Evolutionary conservation across 805 yeast species (phyloP).

Genomic region (Brettanomyces bruxellensis): DNA sequence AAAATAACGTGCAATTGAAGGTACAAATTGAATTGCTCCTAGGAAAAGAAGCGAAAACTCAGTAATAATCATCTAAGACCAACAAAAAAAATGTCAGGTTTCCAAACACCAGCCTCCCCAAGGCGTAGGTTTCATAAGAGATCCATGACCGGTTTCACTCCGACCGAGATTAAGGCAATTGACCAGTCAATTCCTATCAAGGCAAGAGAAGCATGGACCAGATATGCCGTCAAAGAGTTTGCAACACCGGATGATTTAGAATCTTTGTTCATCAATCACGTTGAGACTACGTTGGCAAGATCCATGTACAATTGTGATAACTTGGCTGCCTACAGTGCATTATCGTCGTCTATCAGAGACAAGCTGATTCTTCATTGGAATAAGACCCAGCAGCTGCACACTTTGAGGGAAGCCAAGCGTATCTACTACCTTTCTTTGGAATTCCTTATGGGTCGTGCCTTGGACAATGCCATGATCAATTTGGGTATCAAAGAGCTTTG

Average conservation of each 20-base stretch:
- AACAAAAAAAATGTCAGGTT: not conserved
- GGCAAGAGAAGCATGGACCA: slow-evolving; percentile 71
- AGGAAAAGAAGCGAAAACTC: no score
- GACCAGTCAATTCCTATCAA: slow-evolving; percentile 75
- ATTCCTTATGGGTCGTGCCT: slow-evolving; percentile 89
- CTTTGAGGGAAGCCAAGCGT: slow-evolving; percentile 74
- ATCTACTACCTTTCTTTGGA: slow-evolving; percentile 82
- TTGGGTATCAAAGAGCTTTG: slow-evolving; percentile 58
- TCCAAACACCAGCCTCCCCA: not conserved
- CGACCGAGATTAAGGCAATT: slow-evolving; percentile 76
- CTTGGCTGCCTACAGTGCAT: slow-evolving; percentile 87
- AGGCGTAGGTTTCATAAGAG: slow-evolving; percentile 40
- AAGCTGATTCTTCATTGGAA: slow-evolving; percentile 82
- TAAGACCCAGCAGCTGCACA: slow-evolving; percentile 84
- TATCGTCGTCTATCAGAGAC: slow-evolving; percentile 72
- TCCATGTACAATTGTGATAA: slow-evolving; percentile 88
- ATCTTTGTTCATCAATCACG: slow-evolving; percentile 66
- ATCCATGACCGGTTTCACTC: slow-evolving; percentile 84
- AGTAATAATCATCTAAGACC: no score
- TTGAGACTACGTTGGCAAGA: slow-evolving; percentile 86
- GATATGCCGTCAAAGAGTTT: slow-evolving; percentile 49
- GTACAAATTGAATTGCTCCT: no score
- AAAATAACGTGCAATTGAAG: no score
- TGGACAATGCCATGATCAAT: slow-evolving; percentile 89
- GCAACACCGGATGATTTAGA: slow-evolving; percentile 50